A percentile compares a stretch with the other conserved stretches of the same genome.
These are phyloP conservation scores for Mortierella sp. DNA, from an alignment of 371 early-diverging fungal species.

Conservation along the genomic window DNA sequence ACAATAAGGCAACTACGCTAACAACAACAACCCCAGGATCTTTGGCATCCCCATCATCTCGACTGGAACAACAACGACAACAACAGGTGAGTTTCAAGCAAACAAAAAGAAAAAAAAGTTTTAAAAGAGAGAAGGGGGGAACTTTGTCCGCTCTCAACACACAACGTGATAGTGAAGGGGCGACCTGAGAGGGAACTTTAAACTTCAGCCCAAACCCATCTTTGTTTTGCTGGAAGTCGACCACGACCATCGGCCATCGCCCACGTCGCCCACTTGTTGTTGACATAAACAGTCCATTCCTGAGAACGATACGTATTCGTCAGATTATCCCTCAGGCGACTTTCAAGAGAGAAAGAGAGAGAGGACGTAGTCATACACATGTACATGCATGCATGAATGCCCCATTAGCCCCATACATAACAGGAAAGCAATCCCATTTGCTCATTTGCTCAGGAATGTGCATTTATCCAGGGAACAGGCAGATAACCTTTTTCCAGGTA, in stretches of 20 bases:
- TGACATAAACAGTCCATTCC: background rate
- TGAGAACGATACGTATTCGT: too few relatives aligned
- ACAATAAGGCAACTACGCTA: background rate
- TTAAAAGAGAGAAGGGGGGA: background rate
- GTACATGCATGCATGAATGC: too few relatives aligned
- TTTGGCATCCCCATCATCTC: background rate
- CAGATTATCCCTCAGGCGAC: too few relatives aligned
- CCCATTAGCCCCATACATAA: too few relatives aligned
- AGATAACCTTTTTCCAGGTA: background rate
- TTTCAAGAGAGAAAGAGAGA: too few relatives aligned
- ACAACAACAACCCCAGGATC: background rate
- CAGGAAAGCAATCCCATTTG: too few relatives aligned
- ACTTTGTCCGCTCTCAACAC: background rate
- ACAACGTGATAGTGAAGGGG: background rate
- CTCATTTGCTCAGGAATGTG: too few relatives aligned
- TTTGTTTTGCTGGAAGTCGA: background rate
- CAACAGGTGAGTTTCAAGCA: background rate
- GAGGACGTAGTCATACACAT: too few relatives aligned
- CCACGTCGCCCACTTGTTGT: background rate
- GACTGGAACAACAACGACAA: background rate
- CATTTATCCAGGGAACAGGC: too few relatives aligned
- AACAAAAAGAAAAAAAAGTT: slow-evolving; percentile 6
- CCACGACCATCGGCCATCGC: background rate
- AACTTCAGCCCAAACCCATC: slow-evolving; percentile 2
- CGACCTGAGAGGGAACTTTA: slow-evolving; percentile 4